These are phyloP conservation scores for Ascochyta lentis DNA, from an alignment of 2,329 filamentous ascomycete species.

Conservation along the genomic window DNA sequence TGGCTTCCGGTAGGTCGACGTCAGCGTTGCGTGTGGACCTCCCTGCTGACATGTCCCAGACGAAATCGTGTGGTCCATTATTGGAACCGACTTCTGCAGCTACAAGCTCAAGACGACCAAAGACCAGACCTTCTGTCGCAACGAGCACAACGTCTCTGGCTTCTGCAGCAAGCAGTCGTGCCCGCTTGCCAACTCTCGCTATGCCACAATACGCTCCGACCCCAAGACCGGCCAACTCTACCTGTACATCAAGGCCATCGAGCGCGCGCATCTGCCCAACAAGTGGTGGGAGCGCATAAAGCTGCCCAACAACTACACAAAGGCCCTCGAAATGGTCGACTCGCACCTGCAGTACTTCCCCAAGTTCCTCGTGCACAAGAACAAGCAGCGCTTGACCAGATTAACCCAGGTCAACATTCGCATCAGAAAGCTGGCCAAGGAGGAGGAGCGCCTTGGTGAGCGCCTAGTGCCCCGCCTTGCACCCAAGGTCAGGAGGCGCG, in stretches of 20 bases:
- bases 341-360: slow-evolving; percentile 78
- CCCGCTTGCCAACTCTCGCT: slow-evolving; percentile 87
- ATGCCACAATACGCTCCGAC: slow-evolving; percentile 88
- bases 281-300: slow-evolving; percentile 96
- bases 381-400: slow-evolving; percentile 92
- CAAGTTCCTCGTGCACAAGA: slow-evolving; percentile 91
- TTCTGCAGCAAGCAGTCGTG: slow-evolving; percentile 67
- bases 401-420: slow-evolving; percentile 89
- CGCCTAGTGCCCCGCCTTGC: slow-evolving; percentile 86
- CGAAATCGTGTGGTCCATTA: slow-evolving; percentile 97
- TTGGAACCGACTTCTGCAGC: slow-evolving; percentile 92
- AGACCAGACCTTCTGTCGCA: slow-evolving; percentile 87
- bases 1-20: slow-evolving; percentile 34
- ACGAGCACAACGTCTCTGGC: slow-evolving; percentile 69
- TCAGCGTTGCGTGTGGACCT: no score
- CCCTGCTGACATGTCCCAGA: slow-evolving; percentile 55
- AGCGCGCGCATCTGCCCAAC: slow-evolving; percentile 74
- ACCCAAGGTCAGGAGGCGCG: slow-evolving; percentile 75
- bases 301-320: slow-evolving; percentile 86
- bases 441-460: slow-evolving; percentile 90
- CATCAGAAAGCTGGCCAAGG: slow-evolving; percentile 78
- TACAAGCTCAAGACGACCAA: slow-evolving; percentile 82
- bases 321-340: slow-evolving; percentile 81
- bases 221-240: slow-evolving; percentile 83
- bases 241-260: slow-evolving; percentile 91